Percentiles rank a stretch among this genome's conserved stretches.
Conservation (phyloP, 352 stramenopile species). For the Globisporangium nagaii region DNA sequence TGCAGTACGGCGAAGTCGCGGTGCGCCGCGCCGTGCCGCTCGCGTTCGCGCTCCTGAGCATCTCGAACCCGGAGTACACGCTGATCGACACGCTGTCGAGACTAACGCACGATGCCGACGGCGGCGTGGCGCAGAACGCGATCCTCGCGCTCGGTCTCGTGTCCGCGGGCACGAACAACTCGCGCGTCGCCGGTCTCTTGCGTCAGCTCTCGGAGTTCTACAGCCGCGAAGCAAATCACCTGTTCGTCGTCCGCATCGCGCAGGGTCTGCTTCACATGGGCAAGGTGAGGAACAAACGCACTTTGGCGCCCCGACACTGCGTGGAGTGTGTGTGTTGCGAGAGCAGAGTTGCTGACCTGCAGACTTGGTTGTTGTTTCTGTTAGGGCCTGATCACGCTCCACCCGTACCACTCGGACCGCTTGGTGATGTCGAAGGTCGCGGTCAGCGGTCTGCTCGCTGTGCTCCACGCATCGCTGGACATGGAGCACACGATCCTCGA, state of each 20-base stretch:
- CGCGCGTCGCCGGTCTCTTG: slow-evolving; percentile 95
- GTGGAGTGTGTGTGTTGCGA: neutral
- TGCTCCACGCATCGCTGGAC: slow-evolving; percentile 96
- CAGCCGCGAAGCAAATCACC: slow-evolving; percentile 93
- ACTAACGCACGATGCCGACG: slow-evolving; percentile 97
- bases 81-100: slow-evolving; percentile 96
- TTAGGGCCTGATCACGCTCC: slow-evolving; percentile 94
- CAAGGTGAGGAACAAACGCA: slow-evolving; percentile 74
- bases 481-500: slow-evolving; percentile 98
- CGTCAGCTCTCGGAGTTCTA: slow-evolving; percentile 98
- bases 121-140: slow-evolving; percentile 95
- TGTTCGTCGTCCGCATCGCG: slow-evolving; percentile 98
- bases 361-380: neutral
- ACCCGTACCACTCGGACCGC: slow-evolving; percentile 97
- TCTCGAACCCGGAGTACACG: slow-evolving; percentile 97
- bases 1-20: slow-evolving; percentile 98
- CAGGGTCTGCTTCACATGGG: slow-evolving; percentile 99
- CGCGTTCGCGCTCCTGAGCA: slow-evolving; percentile 93
- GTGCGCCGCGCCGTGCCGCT: slow-evolving; percentile 97
- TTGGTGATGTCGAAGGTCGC: slow-evolving; percentile 87
- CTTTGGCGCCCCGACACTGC: too few species aligned
- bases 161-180: slow-evolving; percentile 99
- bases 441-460: slow-evolving; percentile 93
- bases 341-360: neutral
- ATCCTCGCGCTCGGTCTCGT: slow-evolving; percentile 97